Evolutionary conservation across 1,139 yeast genomes (phyloP).

Genomic region (Pichia sp.): DNA sequence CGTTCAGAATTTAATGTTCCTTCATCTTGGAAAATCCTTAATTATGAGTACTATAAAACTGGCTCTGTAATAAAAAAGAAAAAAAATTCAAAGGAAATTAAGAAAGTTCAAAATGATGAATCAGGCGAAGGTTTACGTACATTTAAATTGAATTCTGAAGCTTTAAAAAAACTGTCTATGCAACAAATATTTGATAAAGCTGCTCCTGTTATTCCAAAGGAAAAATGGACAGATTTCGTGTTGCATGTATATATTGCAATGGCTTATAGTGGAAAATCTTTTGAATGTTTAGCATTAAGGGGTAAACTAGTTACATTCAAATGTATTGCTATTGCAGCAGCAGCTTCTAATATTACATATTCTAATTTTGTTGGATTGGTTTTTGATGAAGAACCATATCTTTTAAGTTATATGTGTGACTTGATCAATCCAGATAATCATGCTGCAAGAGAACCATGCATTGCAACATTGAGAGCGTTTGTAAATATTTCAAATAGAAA

Average conservation of each 20-base stretch:
- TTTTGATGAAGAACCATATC: conserved; percentile 69
- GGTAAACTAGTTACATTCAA: conserved; percentile 56
- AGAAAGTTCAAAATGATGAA: conserved; percentile 17
- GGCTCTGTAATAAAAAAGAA: conserved; percentile 5
- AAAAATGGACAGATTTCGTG: conserved; percentile 58
- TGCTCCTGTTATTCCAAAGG: conserved; percentile 50
- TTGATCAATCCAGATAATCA: conserved; percentile 52
- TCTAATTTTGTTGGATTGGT: conserved; percentile 57
- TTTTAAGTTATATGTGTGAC: conserved; percentile 65
- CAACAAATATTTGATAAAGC: conserved; percentile 65
- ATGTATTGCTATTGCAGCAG: conserved; percentile 57
- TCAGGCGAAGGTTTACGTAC: conserved; percentile 39
- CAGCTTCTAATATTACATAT: conserved; percentile 43
- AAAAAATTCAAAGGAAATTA: conserved; percentile 12
- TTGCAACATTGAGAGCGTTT: conserved; percentile 60
- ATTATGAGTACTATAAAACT: conserved; percentile 48
- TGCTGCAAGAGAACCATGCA: conserved; percentile 46
- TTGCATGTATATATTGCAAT: conserved; percentile 61
- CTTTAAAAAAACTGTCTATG: conserved; percentile 43
- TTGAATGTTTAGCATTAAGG: conserved; percentile 50
- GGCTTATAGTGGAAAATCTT: conserved; percentile 53
- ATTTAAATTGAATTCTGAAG: conserved; percentile 42
- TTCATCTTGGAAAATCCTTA: conserved; percentile 48
- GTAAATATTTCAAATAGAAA: conserved; percentile 66
- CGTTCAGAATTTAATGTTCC: conserved; percentile 45